Evolutionary conservation across 108 stramenopile genomes (phyloP).

Genomic region (Fragilariopsis cylindrus): DNA sequence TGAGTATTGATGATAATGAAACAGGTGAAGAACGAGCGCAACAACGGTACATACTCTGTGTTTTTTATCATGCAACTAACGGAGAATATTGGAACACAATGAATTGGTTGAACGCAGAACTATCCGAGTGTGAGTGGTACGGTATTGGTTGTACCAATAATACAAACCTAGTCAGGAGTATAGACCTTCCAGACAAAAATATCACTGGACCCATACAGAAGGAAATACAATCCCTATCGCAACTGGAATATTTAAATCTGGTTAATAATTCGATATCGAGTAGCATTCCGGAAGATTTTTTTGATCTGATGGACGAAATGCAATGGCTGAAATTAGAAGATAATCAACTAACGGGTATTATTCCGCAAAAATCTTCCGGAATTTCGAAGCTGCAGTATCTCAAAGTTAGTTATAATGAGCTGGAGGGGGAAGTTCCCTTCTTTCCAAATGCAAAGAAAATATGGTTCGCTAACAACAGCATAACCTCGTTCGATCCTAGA

Average conservation of each 20-base stretch:
- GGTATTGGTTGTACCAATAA: conserved; percentile 18
- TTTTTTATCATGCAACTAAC: conserved; percentile 19
- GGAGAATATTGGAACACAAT: conserved; percentile 10
- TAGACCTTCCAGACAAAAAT: conserved; percentile 23
- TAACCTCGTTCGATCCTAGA: conserved; percentile 10
- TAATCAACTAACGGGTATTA: neutral
- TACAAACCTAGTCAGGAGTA: neutral
- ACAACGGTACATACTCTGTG: conserved; percentile 33
- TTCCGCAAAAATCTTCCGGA: neutral
- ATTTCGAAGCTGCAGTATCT: conserved; percentile 1
- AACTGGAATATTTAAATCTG: conserved; percentile 1
- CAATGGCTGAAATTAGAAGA: neutral
- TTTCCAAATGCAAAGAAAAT: conserved; percentile 8
- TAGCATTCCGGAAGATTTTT: conserved; percentile 9
- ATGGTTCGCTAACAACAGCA: conserved; percentile 3
- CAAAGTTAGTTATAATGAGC: conserved; percentile 9
- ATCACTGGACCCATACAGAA: conserved; percentile 14
- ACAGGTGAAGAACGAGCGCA: conserved; percentile 21
- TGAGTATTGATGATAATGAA: conserved; percentile 5
- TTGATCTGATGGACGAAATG: neutral
- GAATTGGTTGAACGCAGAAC: neutral
- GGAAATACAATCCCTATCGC: conserved; percentile 15
- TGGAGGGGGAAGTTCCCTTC: conserved; percentile 18
- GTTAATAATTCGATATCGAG: neutral
- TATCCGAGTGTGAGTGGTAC: conserved; percentile 31